A percentile compares a stretch with the other conserved stretches of the same genome.
Conservation (phyloP, 768 basidiomycete species). For the Naganishia antarctica region DNA sequence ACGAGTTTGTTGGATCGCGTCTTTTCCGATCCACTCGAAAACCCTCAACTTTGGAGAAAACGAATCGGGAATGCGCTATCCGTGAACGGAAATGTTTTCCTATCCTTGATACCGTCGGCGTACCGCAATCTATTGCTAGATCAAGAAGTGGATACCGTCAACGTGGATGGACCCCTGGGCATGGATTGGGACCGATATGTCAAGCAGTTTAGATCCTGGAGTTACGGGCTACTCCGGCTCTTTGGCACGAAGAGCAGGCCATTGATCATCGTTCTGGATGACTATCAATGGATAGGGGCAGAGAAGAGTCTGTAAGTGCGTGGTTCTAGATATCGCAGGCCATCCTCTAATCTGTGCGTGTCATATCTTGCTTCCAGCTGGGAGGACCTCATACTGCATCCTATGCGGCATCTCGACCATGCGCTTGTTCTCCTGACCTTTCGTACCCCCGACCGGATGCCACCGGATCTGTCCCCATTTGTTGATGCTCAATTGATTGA, state of each 20-base stretch:
- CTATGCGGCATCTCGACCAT: slow-evolving; percentile 29
- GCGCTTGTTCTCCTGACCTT: slow-evolving; percentile 31
- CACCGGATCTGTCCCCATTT: slow-evolving; percentile 23
- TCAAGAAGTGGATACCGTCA: slow-evolving; percentile 5
- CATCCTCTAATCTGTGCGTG: too few relatives aligned
- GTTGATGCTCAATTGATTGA: not conserved
- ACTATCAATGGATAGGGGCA: slow-evolving; percentile 37
- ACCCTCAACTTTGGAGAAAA: slow-evolving; percentile 32
- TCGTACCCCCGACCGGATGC: slow-evolving; percentile 23
- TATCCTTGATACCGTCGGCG: slow-evolving; percentile 31
- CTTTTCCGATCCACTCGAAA: slow-evolving; percentile 40
- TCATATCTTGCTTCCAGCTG: too few relatives aligned
- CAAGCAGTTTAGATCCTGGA: slow-evolving; percentile 23
- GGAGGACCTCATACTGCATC: slow-evolving; percentile 19
- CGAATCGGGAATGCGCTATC: slow-evolving; percentile 34
- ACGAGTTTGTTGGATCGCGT: slow-evolving; percentile 35
- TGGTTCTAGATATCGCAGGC: too few relatives aligned
- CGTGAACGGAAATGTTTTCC: slow-evolving; percentile 33
- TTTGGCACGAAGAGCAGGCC: slow-evolving; percentile 34
- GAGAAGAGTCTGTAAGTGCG: slow-evolving; percentile 13
- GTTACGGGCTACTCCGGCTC: slow-evolving; percentile 30
- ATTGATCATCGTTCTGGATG: slow-evolving; percentile 37
- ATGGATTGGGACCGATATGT: slow-evolving; percentile 27
- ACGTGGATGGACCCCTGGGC: not conserved
- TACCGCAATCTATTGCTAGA: slow-evolving; percentile 30